Percentiles rank a stretch among this genome's conserved stretches.
phyloP scores from a whole-genome alignment of 2,329 filamentous ascomycete genomes.

The Talaromyces amestolkiae region DNA sequence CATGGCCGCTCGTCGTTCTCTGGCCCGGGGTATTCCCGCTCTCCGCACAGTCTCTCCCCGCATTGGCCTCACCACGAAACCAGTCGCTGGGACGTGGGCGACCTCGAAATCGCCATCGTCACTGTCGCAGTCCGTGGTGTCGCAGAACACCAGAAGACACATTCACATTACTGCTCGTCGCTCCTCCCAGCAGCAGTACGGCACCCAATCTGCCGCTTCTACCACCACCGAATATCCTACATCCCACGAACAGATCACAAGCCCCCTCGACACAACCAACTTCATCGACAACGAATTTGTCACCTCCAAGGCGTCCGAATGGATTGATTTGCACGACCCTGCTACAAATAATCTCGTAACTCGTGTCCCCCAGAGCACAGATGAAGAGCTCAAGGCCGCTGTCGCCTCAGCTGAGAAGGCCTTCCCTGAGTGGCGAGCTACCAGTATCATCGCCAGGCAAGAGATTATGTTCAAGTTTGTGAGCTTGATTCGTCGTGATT shows the following conservation, averaged over 20 bases:
- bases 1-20: slow-evolving; percentile 40
- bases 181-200: slow-evolving; percentile 45
- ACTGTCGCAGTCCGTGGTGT: not conserved
- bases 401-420: slow-evolving; percentile 63
- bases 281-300: slow-evolving; percentile 65
- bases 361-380: slow-evolving; percentile 63
- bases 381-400: slow-evolving; percentile 60
- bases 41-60: slow-evolving; percentile 39
- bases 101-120: not conserved
- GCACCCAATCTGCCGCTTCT: slow-evolving; percentile 50
- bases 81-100: slow-evolving; percentile 19
- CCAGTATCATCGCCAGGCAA: slow-evolving; percentile 59
- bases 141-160: not conserved
- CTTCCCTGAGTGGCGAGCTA: slow-evolving; percentile 61
- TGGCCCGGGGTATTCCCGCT: slow-evolving; percentile 39
- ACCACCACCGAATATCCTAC: slow-evolving; percentile 56
- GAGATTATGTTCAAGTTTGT: slow-evolving; percentile 68
- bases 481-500: slow-evolving; percentile 61
- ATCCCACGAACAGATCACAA: slow-evolving; percentile 54
- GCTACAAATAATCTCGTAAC: slow-evolving; percentile 67
- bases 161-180: slow-evolving; percentile 54
- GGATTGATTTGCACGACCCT: slow-evolving; percentile 64
- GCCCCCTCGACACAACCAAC: slow-evolving; percentile 59
- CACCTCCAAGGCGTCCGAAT: slow-evolving; percentile 56
- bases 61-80: slow-evolving; percentile 31